Percentiles rank a stretch among this genome's conserved stretches.
phyloP scores from a whole-genome alignment of 805 yeast genomes.

The Danielia reshetovae region DNA sequence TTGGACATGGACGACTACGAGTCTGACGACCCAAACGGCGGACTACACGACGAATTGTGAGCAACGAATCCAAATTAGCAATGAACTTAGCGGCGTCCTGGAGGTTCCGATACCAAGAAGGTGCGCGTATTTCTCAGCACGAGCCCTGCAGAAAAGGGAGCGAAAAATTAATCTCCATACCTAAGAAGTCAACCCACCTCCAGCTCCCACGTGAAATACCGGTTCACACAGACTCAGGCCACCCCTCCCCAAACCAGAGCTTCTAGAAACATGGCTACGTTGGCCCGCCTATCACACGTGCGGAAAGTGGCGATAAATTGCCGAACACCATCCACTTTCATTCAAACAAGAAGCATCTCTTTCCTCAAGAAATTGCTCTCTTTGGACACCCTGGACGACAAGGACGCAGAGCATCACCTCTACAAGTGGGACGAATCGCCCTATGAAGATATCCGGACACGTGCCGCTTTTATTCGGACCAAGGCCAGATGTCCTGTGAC shows the following conservation, averaged over 20 bases:
- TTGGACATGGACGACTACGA: too few relatives aligned
- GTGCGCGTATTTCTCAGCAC: too few relatives aligned
- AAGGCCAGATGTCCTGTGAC: constrained; percentile 91
- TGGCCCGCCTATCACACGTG: not conserved
- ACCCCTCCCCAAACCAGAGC: not conserved
- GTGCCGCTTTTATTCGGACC: constrained; percentile 88
- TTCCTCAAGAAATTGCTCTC: constrained; percentile 37
- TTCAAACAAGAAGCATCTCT: constrained; percentile 21
- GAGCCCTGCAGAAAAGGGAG: too few relatives aligned
- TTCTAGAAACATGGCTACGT: not conserved
- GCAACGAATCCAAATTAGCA: not conserved
- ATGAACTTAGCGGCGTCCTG: constrained; percentile 1
- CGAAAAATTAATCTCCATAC: too few relatives aligned
- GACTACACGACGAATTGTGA: too few relatives aligned
- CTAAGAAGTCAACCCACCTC: too few relatives aligned
- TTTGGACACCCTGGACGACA: constrained; percentile 27
- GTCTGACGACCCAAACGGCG: too few relatives aligned
- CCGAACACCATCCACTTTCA: not conserved
- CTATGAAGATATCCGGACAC: constrained; percentile 75
- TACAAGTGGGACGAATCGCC: constrained; percentile 92
- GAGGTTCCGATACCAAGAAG: not conserved
- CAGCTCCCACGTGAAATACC: too few relatives aligned
- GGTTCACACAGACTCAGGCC: too few relatives aligned
- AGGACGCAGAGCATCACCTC: constrained; percentile 28
- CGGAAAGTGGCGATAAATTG: not conserved